phyloP scores from a whole-genome alignment of 2,329 filamentous ascomycete genomes.

The Exserohilum turcica region DNA sequence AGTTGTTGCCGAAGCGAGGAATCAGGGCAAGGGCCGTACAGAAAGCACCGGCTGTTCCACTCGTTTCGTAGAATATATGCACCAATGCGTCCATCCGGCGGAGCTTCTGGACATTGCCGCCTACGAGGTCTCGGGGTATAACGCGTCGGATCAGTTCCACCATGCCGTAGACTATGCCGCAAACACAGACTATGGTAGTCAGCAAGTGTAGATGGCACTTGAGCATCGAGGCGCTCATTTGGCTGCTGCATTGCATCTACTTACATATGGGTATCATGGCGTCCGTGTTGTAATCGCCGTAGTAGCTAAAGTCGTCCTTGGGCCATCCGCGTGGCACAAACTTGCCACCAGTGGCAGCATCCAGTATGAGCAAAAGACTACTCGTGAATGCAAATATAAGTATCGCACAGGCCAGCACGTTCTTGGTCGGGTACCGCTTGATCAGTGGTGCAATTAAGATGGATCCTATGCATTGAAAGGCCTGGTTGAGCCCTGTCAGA shows the following conservation, averaged over 20 bases:
- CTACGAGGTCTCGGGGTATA: constrained; percentile 59
- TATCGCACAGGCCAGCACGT: constrained; percentile 53
- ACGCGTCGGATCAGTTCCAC: constrained; percentile 58
- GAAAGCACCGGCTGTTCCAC: constrained; percentile 56
- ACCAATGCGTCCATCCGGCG: constrained; percentile 55
- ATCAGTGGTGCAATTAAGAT: constrained; percentile 59
- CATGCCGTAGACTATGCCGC: constrained; percentile 51
- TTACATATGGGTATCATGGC: constrained; percentile 57
- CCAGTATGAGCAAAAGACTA: constrained; percentile 55
- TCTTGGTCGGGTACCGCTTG: constrained; percentile 55
- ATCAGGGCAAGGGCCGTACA: constrained; percentile 58
- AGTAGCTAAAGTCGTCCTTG: constrained; percentile 52
- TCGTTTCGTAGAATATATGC: constrained; percentile 57
- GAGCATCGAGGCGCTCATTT: no score
- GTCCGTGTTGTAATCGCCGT: constrained; percentile 56
- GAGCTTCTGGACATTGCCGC: constrained; percentile 57
- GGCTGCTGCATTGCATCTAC: no score
- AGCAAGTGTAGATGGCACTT: constrained; percentile 3
- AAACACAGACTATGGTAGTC: constrained; percentile 27
- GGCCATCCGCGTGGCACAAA: constrained; percentile 47
- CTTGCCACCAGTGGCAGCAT: constrained; percentile 55
- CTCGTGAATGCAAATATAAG: constrained; percentile 56
- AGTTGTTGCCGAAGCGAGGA: constrained; percentile 58
- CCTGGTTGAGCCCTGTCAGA: constrained; percentile 57
- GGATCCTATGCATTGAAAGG: constrained; percentile 57